These are phyloP conservation scores for Saxophila tyrrhenica DNA, from an alignment of 495 filamentous ascomycete genomes.

Conservation along the genomic window DNA sequence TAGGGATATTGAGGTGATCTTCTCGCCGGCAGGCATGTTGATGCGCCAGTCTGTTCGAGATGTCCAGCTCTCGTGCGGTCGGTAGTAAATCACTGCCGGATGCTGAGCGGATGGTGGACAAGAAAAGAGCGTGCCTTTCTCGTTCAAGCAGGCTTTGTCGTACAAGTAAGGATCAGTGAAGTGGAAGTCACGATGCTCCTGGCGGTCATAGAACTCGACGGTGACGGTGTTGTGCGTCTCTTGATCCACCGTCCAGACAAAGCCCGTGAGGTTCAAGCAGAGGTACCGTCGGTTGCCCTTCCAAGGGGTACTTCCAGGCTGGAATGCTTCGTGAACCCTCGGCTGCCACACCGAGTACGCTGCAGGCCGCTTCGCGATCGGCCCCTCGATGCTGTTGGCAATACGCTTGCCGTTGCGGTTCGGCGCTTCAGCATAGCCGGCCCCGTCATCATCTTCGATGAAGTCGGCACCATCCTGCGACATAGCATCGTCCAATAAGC, in stretches of 20 bases:
- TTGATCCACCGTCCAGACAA: slow-evolving; percentile 95
- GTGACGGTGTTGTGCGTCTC: slow-evolving; percentile 91
- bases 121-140: slow-evolving; percentile 77
- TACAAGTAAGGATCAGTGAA: slow-evolving; percentile 93
- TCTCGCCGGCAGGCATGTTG: slow-evolving; percentile 66
- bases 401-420: slow-evolving; percentile 53
- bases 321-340: slow-evolving; percentile 68
- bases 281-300: slow-evolving; percentile 86
- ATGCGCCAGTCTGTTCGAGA: slow-evolving; percentile 83
- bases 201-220: slow-evolving; percentile 92
- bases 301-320: slow-evolving; percentile 93
- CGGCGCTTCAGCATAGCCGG: slow-evolving; percentile 60
- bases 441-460: slow-evolving; percentile 90
- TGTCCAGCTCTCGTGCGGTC: slow-evolving; percentile 95
- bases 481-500: slow-evolving; percentile 40
- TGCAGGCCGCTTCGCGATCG: slow-evolving; percentile 53
- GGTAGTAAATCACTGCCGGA: slow-evolving; percentile 83
- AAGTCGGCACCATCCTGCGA: slow-evolving; percentile 55
- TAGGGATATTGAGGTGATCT: slow-evolving; percentile 75
- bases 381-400: slow-evolving; percentile 37
- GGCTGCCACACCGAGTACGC: slow-evolving; percentile 43
- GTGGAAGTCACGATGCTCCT: slow-evolving; percentile 85
- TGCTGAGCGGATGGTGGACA: slow-evolving; percentile 56
- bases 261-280: slow-evolving; percentile 82
- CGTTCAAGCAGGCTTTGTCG: slow-evolving; percentile 88